Evolutionary conservation across 2,329 filamentous ascomycete genomes (phyloP).

Genomic region (Penicillium sp.): DNA sequence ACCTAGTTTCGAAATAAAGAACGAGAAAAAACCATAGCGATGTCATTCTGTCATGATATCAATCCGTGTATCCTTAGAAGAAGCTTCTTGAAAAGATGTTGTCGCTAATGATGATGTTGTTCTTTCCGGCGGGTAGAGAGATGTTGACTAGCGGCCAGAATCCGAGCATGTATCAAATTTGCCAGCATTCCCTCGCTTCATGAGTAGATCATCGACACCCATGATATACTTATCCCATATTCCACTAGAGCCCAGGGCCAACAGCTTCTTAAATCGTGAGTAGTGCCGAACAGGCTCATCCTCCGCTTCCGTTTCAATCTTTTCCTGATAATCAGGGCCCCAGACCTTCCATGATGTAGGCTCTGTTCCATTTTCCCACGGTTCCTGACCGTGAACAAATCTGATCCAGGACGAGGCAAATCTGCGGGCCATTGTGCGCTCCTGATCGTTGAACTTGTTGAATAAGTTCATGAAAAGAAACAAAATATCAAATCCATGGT

Average conservation of each 20-base stretch:
- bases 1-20: too few species aligned
- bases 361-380: conserved; percentile 7
- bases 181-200: conserved; percentile 7
- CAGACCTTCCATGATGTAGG: conserved; percentile 10
- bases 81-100: background rate
- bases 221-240: conserved; percentile 9
- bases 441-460: conserved; percentile 5
- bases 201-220: conserved; percentile 7
- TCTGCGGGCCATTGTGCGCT: conserved; percentile 5
- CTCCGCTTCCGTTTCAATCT: conserved; percentile 9
- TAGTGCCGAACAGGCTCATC: conserved; percentile 9
- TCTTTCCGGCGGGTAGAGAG: too few species aligned
- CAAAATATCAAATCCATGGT: conserved; percentile 12
- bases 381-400: conserved; percentile 9
- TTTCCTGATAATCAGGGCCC: conserved; percentile 7
- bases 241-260: conserved; percentile 2
- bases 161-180: conserved; percentile 2
- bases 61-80: background rate
- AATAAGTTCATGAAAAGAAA: conserved; percentile 12
- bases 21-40: too few species aligned
- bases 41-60: too few species aligned
- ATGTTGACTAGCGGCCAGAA: too few species aligned
- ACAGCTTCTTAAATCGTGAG: conserved; percentile 5
- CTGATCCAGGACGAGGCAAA: conserved; percentile 9
- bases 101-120: background rate